phyloP scores from a whole-genome alignment of 495 filamentous ascomycete genomes.

The Hypoxylon fragiforme region DNA sequence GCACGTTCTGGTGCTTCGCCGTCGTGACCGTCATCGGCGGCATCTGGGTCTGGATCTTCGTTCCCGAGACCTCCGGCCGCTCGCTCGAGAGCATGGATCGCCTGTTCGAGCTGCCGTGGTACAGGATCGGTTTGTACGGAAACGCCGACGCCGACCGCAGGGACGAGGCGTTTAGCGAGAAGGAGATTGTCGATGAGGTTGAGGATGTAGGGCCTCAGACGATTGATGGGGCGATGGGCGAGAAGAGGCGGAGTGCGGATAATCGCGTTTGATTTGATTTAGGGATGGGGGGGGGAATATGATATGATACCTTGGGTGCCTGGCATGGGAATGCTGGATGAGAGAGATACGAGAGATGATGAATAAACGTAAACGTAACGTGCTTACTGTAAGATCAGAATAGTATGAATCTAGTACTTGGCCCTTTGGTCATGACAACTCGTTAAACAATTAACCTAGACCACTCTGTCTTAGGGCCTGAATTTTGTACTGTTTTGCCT shows the following conservation, averaged over 20 bases:
- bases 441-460: too few relatives aligned
- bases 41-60: conserved; percentile 61
- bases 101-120: conserved; percentile 69
- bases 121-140: conserved; percentile 63
- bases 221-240: conserved; percentile 24
- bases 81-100: conserved; percentile 67
- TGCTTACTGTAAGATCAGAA: too few relatives aligned
- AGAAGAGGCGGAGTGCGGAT: conserved; percentile 5
- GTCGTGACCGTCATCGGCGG: conserved; percentile 62
- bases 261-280: conserved; percentile 9
- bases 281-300: too few relatives aligned
- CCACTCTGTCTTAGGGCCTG: too few relatives aligned
- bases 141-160: conserved; percentile 57
- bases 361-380: too few relatives aligned
- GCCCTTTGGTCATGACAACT: too few relatives aligned
- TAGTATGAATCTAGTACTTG: too few relatives aligned
- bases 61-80: conserved; percentile 70
- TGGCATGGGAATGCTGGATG: too few relatives aligned
- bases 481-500: too few relatives aligned
- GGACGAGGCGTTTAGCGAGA: conserved; percentile 43
- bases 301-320: too few relatives aligned
- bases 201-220: conserved; percentile 3
- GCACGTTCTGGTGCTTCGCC: conserved; percentile 69
- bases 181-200: conserved; percentile 13
- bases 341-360: too few relatives aligned